Base-by-base conservation (phyloP, 1,284 basidiomycete genomes). In the Athelia psychrophila region DNA sequence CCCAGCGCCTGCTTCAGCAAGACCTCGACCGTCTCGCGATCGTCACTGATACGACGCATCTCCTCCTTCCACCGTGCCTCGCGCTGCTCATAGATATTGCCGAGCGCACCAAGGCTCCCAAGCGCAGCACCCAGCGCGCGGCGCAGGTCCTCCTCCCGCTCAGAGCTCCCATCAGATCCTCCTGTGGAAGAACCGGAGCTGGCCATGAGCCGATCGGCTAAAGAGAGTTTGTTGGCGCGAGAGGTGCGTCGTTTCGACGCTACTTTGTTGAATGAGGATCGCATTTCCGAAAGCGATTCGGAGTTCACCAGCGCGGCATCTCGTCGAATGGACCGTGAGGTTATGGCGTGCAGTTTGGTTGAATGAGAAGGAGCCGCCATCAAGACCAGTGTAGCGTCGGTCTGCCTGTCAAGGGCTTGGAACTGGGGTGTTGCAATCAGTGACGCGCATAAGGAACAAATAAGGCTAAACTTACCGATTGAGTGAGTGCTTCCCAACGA, bases 331-430 rank as follows among this genome's bases (percentile, higher is more conserved):
- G 83, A 78, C 15, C 88, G 81, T 12, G 88, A 90, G 2, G 78
- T 79, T 25, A 88, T 64, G 2, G 78, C 64, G 56, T 87, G 79
- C 2, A 88, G 63, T 57, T 83, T 84, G 16, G 76, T 80, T 9
- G 81, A 75, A 62, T 91, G 85, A 0, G 86, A 81, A 0, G 88
- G 89, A 0, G 87, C 79, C 2, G 88, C 87, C 19, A 91, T 71
- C 0, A 91, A 67, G 25, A 91, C 66, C 70, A 91, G 76, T 0
- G 86, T 90, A 13, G 87, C 75, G 59, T 91, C 89, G 3, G 88
- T 91, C 66, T 90, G 86, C 47, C 86, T 76, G 67, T 91, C 88
- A 19, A 91, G 70, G 27, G 77, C 77, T 68, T 88, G 85, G 77
- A 91, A 86, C 88, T 91, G 36, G 48, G 51, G 53, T 54, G 44